Evolutionary conservation across 768 basidiomycete genomes (phyloP).

Genomic region (Cystobasidium tubakii): DNA sequence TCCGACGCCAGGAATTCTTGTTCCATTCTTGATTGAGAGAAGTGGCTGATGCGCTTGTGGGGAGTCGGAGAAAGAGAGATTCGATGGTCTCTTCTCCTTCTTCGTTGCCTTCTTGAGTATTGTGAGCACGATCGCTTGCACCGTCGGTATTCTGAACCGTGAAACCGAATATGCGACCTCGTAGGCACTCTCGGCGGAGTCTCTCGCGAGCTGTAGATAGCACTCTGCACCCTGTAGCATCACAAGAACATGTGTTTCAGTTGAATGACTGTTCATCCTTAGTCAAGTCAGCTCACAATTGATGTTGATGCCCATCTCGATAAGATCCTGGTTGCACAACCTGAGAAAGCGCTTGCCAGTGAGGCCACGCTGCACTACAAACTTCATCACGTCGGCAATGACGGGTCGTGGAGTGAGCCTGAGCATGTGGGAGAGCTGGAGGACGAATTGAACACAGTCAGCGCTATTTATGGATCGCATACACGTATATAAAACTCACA

Average conservation of each 20-base stretch:
- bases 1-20: constrained; percentile 40
- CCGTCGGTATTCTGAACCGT: background rate
- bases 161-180: constrained; percentile 32
- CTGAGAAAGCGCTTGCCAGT: constrained; percentile 43
- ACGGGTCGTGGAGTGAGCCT: constrained; percentile 38
- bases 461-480: background rate
- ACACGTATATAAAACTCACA: background rate
- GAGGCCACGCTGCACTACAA: constrained; percentile 40
- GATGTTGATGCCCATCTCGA: constrained; percentile 43
- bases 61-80: background rate
- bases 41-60: constrained; percentile 37
- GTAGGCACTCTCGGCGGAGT: constrained; percentile 34
- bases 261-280: too few relatives aligned
- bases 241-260: background rate
- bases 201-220: constrained; percentile 37
- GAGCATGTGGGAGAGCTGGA: constrained; percentile 40
- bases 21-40: constrained; percentile 40
- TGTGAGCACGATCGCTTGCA: too few relatives aligned
- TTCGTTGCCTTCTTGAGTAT: background rate
- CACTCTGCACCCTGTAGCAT: constrained; percentile 31
- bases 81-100: background rate
- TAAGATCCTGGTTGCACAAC: constrained; percentile 40
- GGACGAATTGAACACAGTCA: background rate
- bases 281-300: background rate
- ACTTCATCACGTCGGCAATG: constrained; percentile 40